Evolutionary conservation across 2,329 filamentous ascomycete genomes (phyloP).

Genomic region (Exutisphaerella laricina): DNA sequence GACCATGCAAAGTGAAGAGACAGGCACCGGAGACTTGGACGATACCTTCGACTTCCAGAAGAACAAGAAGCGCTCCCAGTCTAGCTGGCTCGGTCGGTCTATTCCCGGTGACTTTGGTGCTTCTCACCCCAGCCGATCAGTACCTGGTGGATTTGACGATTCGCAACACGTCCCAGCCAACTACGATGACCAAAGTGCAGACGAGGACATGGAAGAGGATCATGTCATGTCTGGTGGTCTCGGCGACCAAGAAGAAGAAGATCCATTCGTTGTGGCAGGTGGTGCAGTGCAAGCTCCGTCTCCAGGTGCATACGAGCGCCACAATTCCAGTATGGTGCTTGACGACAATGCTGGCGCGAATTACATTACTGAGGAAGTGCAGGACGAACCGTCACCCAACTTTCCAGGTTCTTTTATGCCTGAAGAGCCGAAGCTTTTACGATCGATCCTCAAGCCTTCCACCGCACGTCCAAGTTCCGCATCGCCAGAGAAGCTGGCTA

Average conservation of each 20-base stretch:
- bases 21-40: conserved; percentile 32
- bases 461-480: conserved; percentile 31
- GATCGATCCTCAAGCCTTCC: conserved; percentile 46
- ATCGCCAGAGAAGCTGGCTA: conserved; percentile 52
- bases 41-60: conserved; percentile 53
- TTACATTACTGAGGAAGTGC: conserved; percentile 55
- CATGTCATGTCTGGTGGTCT: conserved; percentile 31
- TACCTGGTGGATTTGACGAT: conserved; percentile 78
- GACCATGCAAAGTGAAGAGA: conserved; percentile 27
- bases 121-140: conserved; percentile 15
- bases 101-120: conserved; percentile 1
- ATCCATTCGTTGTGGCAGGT: conserved; percentile 24
- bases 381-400: conserved; percentile 57
- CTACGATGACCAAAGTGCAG: conserved; percentile 44
- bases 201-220: conserved; percentile 40
- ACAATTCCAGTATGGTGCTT: conserved; percentile 28
- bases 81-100: conserved; percentile 9
- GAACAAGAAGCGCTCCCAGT: conserved; percentile 39
- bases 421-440: conserved; percentile 59
- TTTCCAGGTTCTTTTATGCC: conserved; percentile 73
- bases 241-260: conserved; percentile 22
- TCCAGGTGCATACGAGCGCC: conserved; percentile 25
- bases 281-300: conserved; percentile 29
- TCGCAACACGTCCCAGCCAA: conserved; percentile 37
- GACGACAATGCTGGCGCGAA: conserved; percentile 40